Evolutionary conservation across 73 alveolate genomes (phyloP).

Genomic region (Effrenium voratum): DNA sequence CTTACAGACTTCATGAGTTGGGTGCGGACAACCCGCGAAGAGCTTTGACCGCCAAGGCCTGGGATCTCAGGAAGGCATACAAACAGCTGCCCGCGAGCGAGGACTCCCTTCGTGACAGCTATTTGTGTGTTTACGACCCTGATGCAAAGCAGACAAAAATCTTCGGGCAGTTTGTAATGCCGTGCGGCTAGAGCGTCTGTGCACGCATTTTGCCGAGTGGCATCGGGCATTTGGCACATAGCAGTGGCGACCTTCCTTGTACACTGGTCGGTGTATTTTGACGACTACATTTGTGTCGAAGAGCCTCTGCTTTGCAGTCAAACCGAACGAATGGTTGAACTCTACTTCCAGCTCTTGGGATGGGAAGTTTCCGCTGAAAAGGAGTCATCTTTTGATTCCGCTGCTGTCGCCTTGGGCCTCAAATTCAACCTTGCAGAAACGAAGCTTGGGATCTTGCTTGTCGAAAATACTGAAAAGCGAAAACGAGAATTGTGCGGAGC

Average conservation of each 20-base stretch:
- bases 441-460: neutral
- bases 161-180: neutral
- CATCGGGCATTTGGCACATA: neutral
- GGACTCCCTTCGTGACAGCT: neutral
- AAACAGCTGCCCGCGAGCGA: neutral
- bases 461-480: neutral
- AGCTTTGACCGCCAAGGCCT: neutral
- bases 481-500: neutral
- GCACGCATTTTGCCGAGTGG: neutral
- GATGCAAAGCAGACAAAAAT: neutral
- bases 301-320: neutral
- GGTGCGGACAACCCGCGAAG: no score
- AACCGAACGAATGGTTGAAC: neutral
- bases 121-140: neutral
- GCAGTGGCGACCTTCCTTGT: neutral
- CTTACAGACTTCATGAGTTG: neutral
- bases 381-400: neutral
- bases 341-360: neutral
- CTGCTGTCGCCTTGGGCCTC: neutral
- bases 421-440: neutral
- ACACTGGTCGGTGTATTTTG: neutral
- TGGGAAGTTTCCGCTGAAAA: neutral
- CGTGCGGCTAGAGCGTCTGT: neutral
- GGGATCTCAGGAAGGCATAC: neutral
- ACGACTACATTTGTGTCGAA: neutral